Base-by-base conservation (phyloP, 768 basidiomycete species). In the Lentinus brumalis region DNA sequence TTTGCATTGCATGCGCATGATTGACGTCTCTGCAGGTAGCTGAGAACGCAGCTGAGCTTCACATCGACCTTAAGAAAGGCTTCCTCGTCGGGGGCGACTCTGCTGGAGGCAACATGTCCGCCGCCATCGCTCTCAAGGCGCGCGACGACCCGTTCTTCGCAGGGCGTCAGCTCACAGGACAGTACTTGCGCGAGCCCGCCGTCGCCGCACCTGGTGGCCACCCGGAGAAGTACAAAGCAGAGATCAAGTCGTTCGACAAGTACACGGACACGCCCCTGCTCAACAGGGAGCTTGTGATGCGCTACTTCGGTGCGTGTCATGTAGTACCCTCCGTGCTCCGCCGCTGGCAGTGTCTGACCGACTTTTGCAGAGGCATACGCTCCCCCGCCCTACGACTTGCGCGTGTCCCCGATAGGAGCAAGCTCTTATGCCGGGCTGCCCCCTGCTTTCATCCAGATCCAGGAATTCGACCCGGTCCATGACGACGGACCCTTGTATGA, bases 401-500 rank as follows among this genome's bases (percentile, higher is more conserved):
- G 61, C 9, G 18, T 67, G 31, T 64, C 68, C 1, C 67, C 71
- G 14, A 53, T 71, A 21, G 58, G 70, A 3, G 60, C 57, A 26
- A 38, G 56, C 21, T 62, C 66, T 11, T 67, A 67, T 55, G 57
- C 57, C n/a, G 65, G 59, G 10, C 55, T 73, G 12, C 63, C 71
- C 1, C 66, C 65, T 5, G 57, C 62, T 26, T 70, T 65, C 49
- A 53, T 72, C 31, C 70, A 70, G 42, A 55, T 70, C 38, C 31
- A 47, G 41, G 70, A 70, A 4, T 26, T 53, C 11, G 71, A 74
- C 49, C 67, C 68, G 16, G 49, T 73, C 31, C 61, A 69, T 15
- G 73, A 74, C 56, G 73, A 74, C 49, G 71, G 64, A 2, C 44
- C 68, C 6, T 40, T 71, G 9, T 71, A 69, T 40, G 72, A 66